Percentiles rank a stretch among this genome's conserved stretches.
Conservation (phyloP, 2,329 filamentous ascomycete genomes). For the Colletotrichum sp. region DNA sequence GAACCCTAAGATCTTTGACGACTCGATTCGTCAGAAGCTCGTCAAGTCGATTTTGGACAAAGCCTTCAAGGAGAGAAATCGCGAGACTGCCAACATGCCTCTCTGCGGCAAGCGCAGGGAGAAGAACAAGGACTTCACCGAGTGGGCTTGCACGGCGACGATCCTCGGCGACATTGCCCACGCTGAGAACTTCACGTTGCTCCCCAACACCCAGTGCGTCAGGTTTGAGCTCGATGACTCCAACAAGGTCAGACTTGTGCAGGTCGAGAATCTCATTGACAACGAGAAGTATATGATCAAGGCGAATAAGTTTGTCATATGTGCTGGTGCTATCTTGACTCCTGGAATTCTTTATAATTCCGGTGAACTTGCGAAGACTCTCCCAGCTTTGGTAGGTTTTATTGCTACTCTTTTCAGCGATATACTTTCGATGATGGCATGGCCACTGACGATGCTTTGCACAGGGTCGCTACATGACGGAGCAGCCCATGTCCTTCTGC, state of each 20-base stretch:
- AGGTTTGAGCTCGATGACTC: background rate
- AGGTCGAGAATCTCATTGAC: background rate
- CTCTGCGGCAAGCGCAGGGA: background rate
- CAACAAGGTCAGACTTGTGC: background rate
- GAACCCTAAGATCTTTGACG: background rate
- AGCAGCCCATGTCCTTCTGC: background rate
- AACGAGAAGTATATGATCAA: background rate
- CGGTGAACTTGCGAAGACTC: background rate
- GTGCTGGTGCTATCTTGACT: background rate
- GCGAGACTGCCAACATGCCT: background rate
- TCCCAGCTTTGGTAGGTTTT: background rate
- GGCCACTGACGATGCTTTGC: background rate
- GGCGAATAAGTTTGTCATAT: background rate
- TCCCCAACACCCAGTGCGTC: background rate
- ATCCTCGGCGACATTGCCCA: background rate
- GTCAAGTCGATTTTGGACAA: background rate
- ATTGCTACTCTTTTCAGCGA: background rate
- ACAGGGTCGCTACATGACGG: background rate
- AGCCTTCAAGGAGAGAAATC: background rate
- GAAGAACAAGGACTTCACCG: background rate
- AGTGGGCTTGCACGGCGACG: background rate
- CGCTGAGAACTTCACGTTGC: background rate
- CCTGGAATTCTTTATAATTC: background rate
- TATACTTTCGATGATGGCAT: no score
- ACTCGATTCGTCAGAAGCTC: background rate